These are phyloP conservation scores for Penicillium canescens DNA, from an alignment of 495 filamentous ascomycete genomes.

Conservation along the genomic window DNA sequence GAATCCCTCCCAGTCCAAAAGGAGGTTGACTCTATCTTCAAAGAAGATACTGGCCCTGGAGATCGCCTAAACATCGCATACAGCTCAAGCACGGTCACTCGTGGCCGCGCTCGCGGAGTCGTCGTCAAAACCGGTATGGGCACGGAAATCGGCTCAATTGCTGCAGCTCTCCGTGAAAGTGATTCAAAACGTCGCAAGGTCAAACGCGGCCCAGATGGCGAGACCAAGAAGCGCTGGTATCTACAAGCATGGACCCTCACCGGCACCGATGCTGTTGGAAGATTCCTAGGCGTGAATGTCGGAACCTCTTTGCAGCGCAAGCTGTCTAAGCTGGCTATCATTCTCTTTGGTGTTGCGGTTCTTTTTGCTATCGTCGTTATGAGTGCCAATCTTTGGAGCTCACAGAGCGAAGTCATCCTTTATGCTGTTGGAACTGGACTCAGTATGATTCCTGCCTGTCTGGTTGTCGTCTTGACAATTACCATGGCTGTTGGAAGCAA, in stretches of 20 bases:
- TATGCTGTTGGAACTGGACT: constrained; percentile 63
- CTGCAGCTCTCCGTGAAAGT: constrained; percentile 50
- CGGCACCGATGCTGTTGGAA: constrained; percentile 57
- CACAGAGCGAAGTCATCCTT: constrained; percentile 55
- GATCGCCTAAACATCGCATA: constrained; percentile 50
- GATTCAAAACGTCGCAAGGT: constrained; percentile 36
- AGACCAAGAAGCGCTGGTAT: constrained; percentile 55
- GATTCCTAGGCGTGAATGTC: constrained; percentile 61
- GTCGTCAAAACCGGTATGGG: constrained; percentile 66
- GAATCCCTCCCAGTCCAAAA: constrained; percentile 51
- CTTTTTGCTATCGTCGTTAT: constrained; percentile 61
- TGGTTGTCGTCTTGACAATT: constrained; percentile 66
- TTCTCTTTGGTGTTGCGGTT: constrained; percentile 60
- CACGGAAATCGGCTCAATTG: constrained; percentile 65
- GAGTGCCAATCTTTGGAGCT: constrained; percentile 51
- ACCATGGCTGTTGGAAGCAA: constrained; percentile 64
- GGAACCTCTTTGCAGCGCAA: constrained; percentile 62
- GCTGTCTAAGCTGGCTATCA: constrained; percentile 60
- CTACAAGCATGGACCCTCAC: constrained; percentile 60
- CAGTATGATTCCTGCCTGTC: constrained; percentile 60
- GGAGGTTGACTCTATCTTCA: constrained; percentile 70
- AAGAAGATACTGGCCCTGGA: constrained; percentile 67
- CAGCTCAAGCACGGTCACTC: constrained; percentile 68
- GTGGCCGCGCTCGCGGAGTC: constrained; percentile 77
- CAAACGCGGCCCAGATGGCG: constrained; percentile 48